phyloP scores from a whole-genome alignment of 768 basidiomycete genomes.

The Tulasnella sp. region DNA sequence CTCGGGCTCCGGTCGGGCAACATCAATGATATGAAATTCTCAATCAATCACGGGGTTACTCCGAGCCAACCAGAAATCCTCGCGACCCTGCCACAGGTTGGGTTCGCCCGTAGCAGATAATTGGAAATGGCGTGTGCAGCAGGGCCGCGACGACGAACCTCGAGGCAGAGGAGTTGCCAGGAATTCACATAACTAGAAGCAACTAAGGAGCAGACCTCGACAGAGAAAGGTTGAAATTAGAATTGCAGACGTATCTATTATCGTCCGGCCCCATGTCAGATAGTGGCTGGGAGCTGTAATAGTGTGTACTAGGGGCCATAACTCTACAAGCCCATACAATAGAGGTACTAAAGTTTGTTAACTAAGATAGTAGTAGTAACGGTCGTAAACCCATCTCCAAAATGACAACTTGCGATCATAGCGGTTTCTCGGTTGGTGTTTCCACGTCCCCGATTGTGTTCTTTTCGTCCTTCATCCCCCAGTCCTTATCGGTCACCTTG shows the following conservation, averaged over 20 bases:
- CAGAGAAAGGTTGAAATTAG: not conserved
- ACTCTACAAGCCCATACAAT: too few species aligned
- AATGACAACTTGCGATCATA: too few species aligned
- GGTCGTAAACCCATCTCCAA: too few species aligned
- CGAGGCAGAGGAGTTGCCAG: not conserved
- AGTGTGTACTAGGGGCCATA: too few species aligned
- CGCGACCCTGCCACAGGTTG: too few species aligned
- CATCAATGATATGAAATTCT: too few species aligned
- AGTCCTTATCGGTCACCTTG: conserved; percentile 44
- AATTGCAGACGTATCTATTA: not conserved
- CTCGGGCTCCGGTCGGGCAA: not conserved
- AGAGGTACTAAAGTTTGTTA: too few species aligned
- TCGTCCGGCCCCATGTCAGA: not conserved
- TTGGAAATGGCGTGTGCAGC: not conserved
- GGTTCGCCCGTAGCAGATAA: not conserved
- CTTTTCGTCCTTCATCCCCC: conserved; percentile 41
- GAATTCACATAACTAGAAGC: not conserved
- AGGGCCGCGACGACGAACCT: not conserved
- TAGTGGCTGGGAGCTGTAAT: too few species aligned
- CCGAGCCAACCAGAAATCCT: not conserved
- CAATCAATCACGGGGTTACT: not conserved
- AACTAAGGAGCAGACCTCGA: not conserved
- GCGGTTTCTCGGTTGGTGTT: too few species aligned
- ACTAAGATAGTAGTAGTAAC: too few species aligned
- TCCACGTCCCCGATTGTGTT: not conserved